A percentile compares a stretch with the other conserved stretches of the same genome.
Evolutionary conservation across 805 yeast species (phyloP).

Genomic region (Yarrowia bubula): DNA sequence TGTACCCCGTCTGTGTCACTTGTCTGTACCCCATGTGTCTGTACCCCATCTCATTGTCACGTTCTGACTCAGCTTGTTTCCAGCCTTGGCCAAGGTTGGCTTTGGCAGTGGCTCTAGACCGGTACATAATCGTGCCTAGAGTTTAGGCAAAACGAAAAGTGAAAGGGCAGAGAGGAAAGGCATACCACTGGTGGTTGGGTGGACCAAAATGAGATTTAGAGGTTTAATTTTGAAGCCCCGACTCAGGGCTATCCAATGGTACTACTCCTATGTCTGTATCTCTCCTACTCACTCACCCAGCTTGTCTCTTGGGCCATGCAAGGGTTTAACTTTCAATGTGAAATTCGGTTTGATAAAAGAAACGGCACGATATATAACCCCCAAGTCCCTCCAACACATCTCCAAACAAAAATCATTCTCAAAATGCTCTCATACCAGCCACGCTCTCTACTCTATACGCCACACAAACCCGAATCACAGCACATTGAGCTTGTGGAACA

Average conservation of each 20-base stretch:
- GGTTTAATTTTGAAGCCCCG: no score
- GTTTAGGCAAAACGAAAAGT: not conserved
- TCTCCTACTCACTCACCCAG: no score
- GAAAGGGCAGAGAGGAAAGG: no score
- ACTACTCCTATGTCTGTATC: no score
- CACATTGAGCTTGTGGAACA: not conserved
- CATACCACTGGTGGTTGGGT: not conserved
- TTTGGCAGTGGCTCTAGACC: constrained; percentile 16
- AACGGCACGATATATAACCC: not conserved
- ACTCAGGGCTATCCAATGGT: no score
- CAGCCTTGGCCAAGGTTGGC: not conserved
- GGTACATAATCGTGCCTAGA: constrained; percentile 21
- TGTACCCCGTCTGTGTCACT: no score
- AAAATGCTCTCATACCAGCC: constrained; percentile 1
- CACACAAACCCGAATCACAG: not conserved
- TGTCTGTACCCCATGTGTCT: no score
- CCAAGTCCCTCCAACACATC: not conserved
- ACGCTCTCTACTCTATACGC: not conserved
- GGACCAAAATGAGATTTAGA: not conserved
- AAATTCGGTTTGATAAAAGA: constrained; percentile 6
- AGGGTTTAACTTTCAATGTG: constrained; percentile 23
- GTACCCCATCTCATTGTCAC: constrained; percentile 9
- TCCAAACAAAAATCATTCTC: not conserved
- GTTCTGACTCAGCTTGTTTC: not conserved
- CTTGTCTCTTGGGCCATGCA: not conserved